Base-by-base conservation (phyloP, 108 stramenopile species). In the Fragilaria crotonensis region DNA sequence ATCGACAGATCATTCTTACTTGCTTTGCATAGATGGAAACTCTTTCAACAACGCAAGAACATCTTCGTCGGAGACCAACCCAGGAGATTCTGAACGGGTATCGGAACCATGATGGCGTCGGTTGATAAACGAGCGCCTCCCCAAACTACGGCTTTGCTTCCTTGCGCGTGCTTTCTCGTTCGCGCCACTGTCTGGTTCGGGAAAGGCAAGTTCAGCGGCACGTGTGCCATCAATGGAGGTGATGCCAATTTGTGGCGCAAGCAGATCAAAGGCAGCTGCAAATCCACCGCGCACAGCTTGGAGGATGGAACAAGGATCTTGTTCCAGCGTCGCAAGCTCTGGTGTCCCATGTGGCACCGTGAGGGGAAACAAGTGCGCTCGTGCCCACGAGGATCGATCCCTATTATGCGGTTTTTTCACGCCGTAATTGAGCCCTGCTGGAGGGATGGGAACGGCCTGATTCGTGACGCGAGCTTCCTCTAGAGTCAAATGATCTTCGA, bases 401-500 rank as follows among this genome's bases (percentile, higher is more conserved):
- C 41, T 59, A 63, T 55, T 52, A 5, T 26, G 29, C 23, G 36
- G 47, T 52, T 67, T 53, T 0, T 71, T 52, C 3, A 76, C 67
- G 2, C 78, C 85, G 58, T 92, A 87, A 26, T 83, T 58, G 28
- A 88, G 72, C 27, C 64, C 59, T n/a, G 73, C 67, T 4, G 90
- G 90, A 45, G 90, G 90, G 7, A 92, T 79, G 14, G 58, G 57
- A 7, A 89, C 62, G 0, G 70, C 63, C 7, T 62, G 73, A 30
- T 48, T 59, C 7, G 61, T 30, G 21, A 48, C 27, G 52, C 62
- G 69, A 17, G 71, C 89, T 46, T 84, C 68, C 53, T 86, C 74
- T 21, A 84, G 71, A 23, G 79, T 82, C 31, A 90, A 62, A 17
- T 84, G 51, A 57, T 92, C 90, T 68, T 92, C 90, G 2, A 79